Conservation (phyloP, 331 rosid genomes). For the Saraca asoca region DNA sequence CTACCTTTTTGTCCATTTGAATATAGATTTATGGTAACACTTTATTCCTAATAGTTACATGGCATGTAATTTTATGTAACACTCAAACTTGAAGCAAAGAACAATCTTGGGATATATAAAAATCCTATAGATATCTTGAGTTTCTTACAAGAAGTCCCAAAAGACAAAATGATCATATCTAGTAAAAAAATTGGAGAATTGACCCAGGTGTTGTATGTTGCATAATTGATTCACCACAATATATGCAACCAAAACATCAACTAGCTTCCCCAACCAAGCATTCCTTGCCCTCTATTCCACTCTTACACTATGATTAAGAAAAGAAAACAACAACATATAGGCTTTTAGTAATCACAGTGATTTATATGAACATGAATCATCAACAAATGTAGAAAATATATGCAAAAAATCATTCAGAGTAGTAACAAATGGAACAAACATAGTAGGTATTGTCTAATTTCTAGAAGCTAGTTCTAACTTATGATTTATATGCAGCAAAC, state of each 20-base stretch:
- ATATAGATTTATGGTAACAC: slow-evolving; percentile 16
- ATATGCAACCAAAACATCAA: slow-evolving; percentile 11
- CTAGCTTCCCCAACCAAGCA: slow-evolving; percentile 27
- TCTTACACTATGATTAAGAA: no score
- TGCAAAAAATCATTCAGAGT: no score
- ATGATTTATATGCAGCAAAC: no score
- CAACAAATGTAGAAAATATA: no score
- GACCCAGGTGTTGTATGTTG: neutral
- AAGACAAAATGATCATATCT: neutral
- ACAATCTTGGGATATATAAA: slow-evolving; percentile 25
- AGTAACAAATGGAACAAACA: no score
- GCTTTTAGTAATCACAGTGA: no score
- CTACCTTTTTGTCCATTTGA: neutral
- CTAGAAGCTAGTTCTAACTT: no score
- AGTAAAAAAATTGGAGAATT: neutral
- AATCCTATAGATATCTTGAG: slow-evolving; percentile 59
- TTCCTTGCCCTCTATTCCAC: slow-evolving; percentile 18
- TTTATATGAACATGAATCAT: no score
- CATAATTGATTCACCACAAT: slow-evolving; percentile 1
- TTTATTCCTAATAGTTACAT: slow-evolving; percentile 44
- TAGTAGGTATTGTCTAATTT: no score
- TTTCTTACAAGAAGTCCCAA: slow-evolving; percentile 57
- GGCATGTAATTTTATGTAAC: slow-evolving; percentile 23
- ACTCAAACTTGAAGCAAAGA: slow-evolving; percentile 50
- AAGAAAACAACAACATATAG: no score